These are phyloP conservation scores for Pogostemon cablin DNA, from an alignment of 257 asterid species.

Conservation along the genomic window DNA sequence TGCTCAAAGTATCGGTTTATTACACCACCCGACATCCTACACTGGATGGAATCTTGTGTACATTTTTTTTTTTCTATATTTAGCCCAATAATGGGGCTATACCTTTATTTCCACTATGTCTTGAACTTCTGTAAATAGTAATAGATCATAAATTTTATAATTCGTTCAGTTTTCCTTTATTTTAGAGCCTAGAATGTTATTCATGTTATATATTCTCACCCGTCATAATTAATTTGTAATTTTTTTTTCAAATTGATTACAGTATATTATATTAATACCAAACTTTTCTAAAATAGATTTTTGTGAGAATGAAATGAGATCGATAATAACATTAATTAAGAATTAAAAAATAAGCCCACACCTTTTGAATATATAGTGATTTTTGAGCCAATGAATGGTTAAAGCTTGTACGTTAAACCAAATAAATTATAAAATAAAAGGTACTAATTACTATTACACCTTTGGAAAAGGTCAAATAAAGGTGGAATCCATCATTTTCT, in stretches of 20 bases:
- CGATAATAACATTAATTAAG: neutral
- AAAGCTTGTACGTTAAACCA: neutral
- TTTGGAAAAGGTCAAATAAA: slow-evolving; percentile 32
- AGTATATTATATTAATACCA: neutral
- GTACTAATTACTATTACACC: neutral
- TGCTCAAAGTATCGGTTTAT: neutral
- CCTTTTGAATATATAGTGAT: neutral
- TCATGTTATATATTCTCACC: neutral
- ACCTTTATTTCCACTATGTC: too few species aligned
- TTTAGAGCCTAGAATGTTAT: too few species aligned
- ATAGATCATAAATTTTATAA: neutral
- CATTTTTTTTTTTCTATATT: neutral
- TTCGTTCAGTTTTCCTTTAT: too few species aligned
- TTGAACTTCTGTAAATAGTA: too few species aligned
- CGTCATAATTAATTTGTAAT: neutral
- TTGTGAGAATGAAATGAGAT: neutral
- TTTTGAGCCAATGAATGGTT: neutral
- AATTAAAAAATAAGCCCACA: neutral
- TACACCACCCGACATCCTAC: slow-evolving; percentile 9
- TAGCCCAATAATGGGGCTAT: neutral
- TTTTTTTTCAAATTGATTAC: neutral
- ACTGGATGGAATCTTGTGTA: neutral
- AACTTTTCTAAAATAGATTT: neutral
- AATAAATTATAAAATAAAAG: neutral
- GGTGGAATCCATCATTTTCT: slow-evolving; percentile 44